Base-by-base conservation (phyloP, 2,329 filamentous ascomycete species). In the Colletotrichum euphorbiae region DNA sequence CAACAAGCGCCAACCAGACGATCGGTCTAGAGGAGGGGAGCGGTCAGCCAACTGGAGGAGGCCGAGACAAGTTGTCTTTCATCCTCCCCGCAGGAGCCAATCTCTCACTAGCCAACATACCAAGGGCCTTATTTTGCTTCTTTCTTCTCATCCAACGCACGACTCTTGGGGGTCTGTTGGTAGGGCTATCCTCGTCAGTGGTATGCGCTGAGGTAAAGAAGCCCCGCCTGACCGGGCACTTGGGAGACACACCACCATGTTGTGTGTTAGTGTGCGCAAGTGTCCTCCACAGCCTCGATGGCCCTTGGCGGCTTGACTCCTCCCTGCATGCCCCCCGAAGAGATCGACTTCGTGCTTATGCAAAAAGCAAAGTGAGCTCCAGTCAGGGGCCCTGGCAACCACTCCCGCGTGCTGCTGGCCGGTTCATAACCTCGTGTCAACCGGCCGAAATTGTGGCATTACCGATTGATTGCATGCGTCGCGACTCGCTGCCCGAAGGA, bases 401-500 rank as follows among this genome's bases (percentile, higher is more conserved):
- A 55, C 38, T 68, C 33, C 46, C 46, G 66, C 46, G 50, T 55
- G 61, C 48, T 21, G 46, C 28, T 54, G 50, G 54, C 52, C 61
- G 61, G 42, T 54, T 55, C 54, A 65, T 55, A 59, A 61, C 66
- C 66, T 65, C 66, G 66, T 68, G 66, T 60, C 61, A 65, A 68
- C 54, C 61, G 66, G 66, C 66, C 66, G 66, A 68, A 60, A 60
- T 48, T 65, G 54, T 68, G 66, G 61, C 46, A 68, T 38, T 65
- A 28, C 61, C 61, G 52, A 68, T 59, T 59, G 66, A 65, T 60
- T 45, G 61, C 66, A 68, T 68, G 66, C 66, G 61, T 68, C 52
- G n/a, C n/a, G n/a, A n/a, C n/a, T n/a, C n/a, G 66, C 62, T 68
- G 66, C 66, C 66, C 66, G 66, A 68, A 61, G 61, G 66, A 68